Evolutionary conservation across 768 basidiomycete genomes (phyloP), one percentile per base, ranked within the genome.

Genomic region (Candolleomyces efflorescens): DNA sequence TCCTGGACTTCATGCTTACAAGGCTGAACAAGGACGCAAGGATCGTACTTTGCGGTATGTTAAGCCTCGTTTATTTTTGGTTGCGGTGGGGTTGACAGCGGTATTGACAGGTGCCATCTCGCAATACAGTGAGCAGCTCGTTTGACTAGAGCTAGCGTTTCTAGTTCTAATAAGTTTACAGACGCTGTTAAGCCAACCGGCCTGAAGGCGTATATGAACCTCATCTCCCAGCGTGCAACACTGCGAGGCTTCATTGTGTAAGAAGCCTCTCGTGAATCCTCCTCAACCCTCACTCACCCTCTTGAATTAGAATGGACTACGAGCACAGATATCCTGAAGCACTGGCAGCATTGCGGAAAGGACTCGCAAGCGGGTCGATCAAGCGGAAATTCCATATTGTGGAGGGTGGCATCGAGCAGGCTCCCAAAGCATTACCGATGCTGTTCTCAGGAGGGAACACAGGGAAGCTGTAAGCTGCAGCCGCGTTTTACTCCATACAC

Each of bases 221-320:
- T 97, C 55, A 94, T 97, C 62, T 65, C 80, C 0, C 86, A 89
- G 66, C 82, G 93, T 44, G 92, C 90, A 15, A 87, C 77, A 41
- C 83, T 98, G 1, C 77, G 90, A 66, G 95, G 95, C 7, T 97
- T 94, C 73, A 76, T 95, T 63, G 81, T 92, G 86, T 89, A 66
- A 49, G 32, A 11, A 32, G 84, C 68, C 24, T 12, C 12, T 26
- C 36, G 43, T 55, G 45, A 2, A 27, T 48, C 15, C 37, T 26
- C 12, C 43, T 56, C 39, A 11, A 48, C 47, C 53, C 23, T 32
- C 13, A 20, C 37, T 39, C 7, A 45, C 6, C 58, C 60, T 18
- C 22, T 52, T n/a, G 1, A 5, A 5, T 27, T 59, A 91, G 91
- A 9, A 78, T 92, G 59, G 93, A 98, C 72, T 94, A 94, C 68